These are phyloP conservation scores for Chrysosporium keratinophilum DNA, from an alignment of 2,329 filamentous ascomycete species.

Conservation along the genomic window DNA sequence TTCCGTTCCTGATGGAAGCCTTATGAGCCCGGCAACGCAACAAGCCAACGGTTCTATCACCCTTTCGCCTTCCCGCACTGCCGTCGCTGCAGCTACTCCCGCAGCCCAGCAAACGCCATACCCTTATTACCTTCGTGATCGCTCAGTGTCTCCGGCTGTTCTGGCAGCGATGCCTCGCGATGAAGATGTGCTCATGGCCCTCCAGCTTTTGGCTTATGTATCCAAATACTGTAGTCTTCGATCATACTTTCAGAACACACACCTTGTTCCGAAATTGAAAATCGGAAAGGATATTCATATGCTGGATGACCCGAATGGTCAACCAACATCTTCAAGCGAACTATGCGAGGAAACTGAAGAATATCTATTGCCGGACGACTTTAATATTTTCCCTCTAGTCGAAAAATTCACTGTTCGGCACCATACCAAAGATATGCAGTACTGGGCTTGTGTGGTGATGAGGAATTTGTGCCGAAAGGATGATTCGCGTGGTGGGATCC, in stretches of 20 bases:
- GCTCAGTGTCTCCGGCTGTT: slow-evolving; percentile 59
- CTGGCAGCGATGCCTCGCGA: slow-evolving; percentile 89
- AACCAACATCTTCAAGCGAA: slow-evolving; percentile 20
- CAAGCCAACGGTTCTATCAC: slow-evolving; percentile 59
- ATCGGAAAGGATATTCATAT: slow-evolving; percentile 76
- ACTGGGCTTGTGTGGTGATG: slow-evolving; percentile 99
- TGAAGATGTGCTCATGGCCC: slow-evolving; percentile 94
- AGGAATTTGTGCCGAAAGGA: slow-evolving; percentile 96
- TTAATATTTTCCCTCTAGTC: slow-evolving; percentile 96
- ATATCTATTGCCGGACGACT: slow-evolving; percentile 83
- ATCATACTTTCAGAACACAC: slow-evolving; percentile 89
- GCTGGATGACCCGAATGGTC: slow-evolving; percentile 58
- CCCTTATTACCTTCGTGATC: slow-evolving; percentile 68
- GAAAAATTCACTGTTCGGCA: slow-evolving; percentile 97
- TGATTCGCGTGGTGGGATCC: slow-evolving; percentile 82
- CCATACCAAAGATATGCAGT: slow-evolving; percentile 95
- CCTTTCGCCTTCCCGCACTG: slow-evolving; percentile 56
- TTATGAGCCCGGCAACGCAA: slow-evolving; percentile 59
- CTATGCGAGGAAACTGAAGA: slow-evolving; percentile 61
- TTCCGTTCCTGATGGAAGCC: slow-evolving; percentile 71
- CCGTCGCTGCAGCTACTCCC: slow-evolving; percentile 54
- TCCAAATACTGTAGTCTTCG: slow-evolving; percentile 97
- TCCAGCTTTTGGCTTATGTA: slow-evolving; percentile 92
- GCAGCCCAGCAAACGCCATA: slow-evolving; percentile 60
- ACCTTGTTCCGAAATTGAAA: slow-evolving; percentile 82